Conservation (phyloP, 306 rosid species). For the Delonix regia region DNA sequence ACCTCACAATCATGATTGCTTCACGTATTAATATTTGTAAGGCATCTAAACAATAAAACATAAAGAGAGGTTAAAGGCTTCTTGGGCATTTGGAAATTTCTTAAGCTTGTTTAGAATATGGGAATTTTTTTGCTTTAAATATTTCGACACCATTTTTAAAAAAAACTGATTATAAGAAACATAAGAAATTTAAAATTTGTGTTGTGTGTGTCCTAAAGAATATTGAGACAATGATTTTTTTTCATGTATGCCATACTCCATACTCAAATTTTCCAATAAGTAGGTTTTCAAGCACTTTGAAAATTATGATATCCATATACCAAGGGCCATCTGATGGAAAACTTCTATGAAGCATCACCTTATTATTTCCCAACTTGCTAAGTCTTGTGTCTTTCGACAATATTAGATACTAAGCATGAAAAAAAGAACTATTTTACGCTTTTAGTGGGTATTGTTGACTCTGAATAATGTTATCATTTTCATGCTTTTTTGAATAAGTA, state of each 20-base stretch:
- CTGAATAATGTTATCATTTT: constrained; percentile 15
- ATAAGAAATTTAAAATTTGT: not conserved
- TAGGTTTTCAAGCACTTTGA: not conserved
- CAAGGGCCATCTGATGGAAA: not conserved
- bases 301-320: not conserved
- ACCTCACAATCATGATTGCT: not conserved
- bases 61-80: not conserved
- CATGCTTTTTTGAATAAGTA: not conserved
- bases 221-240: not conserved
- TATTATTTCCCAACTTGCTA: constrained; percentile 6
- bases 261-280: not conserved
- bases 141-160: not conserved
- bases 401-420: not conserved
- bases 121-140: not conserved
- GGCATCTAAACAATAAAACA: not conserved
- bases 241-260: not conserved
- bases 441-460: not conserved
- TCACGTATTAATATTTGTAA: not conserved
- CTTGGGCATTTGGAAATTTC: constrained; percentile 29
- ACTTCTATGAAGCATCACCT: constrained; percentile 3
- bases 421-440: not conserved
- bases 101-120: not conserved
- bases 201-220: not conserved
- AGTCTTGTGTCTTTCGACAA: not conserved
- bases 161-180: not conserved